Conservation (phyloP, 805 yeast species). For the Lipomyces lipofer region DNA sequence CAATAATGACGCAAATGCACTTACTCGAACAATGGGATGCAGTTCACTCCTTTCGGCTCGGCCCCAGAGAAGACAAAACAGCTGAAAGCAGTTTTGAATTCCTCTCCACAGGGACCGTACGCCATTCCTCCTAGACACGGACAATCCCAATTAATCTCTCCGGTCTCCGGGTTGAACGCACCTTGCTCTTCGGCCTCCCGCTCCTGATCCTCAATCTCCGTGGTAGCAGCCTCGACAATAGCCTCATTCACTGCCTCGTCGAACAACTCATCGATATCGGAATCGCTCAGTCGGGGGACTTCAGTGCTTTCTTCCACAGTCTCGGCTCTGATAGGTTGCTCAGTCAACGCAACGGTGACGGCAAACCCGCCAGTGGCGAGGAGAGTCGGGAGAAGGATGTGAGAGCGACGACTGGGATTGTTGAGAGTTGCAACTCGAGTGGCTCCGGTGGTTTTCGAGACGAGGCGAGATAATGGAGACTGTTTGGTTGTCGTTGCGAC, state of each 20-base stretch:
- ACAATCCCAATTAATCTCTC: slow-evolving; percentile 99
- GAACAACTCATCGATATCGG: slow-evolving; percentile 3
- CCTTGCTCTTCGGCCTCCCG: slow-evolving; percentile 42
- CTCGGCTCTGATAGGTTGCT: background rate
- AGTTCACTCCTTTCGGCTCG: slow-evolving; percentile 96
- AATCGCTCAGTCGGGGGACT: background rate
- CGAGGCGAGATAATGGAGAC: too few relatives aligned
- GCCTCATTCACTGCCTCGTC: slow-evolving; percentile 7
- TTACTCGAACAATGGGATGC: slow-evolving; percentile 78
- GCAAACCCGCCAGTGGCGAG: background rate
- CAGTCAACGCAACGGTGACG: background rate
- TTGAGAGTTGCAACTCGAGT: background rate
- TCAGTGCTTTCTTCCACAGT: background rate
- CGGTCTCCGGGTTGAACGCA: slow-evolving; percentile 94
- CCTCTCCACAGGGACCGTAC: slow-evolving; percentile 96
- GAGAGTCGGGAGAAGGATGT: background rate
- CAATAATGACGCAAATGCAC: background rate
- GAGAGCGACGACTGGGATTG: background rate
- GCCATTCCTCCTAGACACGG: slow-evolving; percentile 99
- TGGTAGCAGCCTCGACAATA: background rate
- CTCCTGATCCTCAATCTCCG: background rate
- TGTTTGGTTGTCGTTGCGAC: too few relatives aligned
- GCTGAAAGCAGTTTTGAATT: slow-evolving; percentile 89
- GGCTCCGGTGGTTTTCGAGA: too few relatives aligned
- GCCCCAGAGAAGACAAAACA: slow-evolving; percentile 92